Evolutionary conservation across 139 green algal species (phyloP), one percentile per base, ranked within the genome.

Genomic region (Haematococcus sp.): DNA sequence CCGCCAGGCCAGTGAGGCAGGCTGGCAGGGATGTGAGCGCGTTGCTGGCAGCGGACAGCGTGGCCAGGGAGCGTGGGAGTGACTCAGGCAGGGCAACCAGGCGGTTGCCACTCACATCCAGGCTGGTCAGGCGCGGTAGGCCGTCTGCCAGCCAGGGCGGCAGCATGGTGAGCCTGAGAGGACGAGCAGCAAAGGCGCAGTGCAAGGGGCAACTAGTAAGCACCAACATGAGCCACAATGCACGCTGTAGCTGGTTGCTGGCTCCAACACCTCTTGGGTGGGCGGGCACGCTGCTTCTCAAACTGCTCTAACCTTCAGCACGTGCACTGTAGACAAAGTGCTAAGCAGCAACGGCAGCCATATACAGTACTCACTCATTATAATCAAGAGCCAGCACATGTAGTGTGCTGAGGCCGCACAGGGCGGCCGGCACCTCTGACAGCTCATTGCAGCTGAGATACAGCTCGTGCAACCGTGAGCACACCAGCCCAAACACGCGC

Each of bases 381-480:
- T 71, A 81, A 71, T 90, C 90, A 0, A 92, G 70, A 20, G 77
- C 73, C 30, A 90, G 74, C 2, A 72, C 68, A n/a, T 77, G 73
- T 9, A 92, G 70, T 0, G 7, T 7, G 15, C 40, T 46, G 30
- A 80, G 43, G 32, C 20, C 23, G 22, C 13, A 13, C 17, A 90
- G 75, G 65, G 33, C 67, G 35, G 33, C 1, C 3, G 68, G 55
- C 22, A 77, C 40, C 31, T 66, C 72, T 31, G 30, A 9, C 34
- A 85, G 58, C 59, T 83, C 70, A 59, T 89, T 89, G 34, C 46
- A 72, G 7, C 65, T 70, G 4, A 80, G 66, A 11, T 40, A 40
- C 32, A 80, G 55, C 28, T 71, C 65, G 32, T 55, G 65, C 58
- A 80, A 66, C 58, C 49, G 27, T 13, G 74, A 32, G 43, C 56